These are phyloP conservation scores for Phoma sp. DNA, from an alignment of 2,329 filamentous ascomycete genomes.

Conservation along the genomic window DNA sequence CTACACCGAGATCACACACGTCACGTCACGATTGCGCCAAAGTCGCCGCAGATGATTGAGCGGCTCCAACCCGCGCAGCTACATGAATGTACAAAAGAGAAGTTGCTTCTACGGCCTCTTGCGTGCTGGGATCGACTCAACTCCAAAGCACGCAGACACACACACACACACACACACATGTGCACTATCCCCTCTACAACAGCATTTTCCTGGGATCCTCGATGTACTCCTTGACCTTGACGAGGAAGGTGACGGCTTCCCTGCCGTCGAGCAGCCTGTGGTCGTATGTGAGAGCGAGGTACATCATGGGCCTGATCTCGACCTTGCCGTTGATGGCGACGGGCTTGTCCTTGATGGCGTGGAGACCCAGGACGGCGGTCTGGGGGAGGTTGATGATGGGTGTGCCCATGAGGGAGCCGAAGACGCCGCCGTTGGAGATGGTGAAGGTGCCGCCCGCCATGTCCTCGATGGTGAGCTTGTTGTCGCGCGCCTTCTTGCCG, in stretches of 20 bases:
- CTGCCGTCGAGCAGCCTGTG: slow-evolving; percentile 93
- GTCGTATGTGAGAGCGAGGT: slow-evolving; percentile 95
- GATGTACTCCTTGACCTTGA: slow-evolving; percentile 97
- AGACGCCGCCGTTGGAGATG: slow-evolving; percentile 95
- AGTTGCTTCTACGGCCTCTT: neutral
- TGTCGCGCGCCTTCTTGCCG: slow-evolving; percentile 95
- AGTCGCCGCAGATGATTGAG: no score
- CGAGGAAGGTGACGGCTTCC: slow-evolving; percentile 93
- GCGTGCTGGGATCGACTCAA: no score
- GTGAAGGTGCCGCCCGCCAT: slow-evolving; percentile 99
- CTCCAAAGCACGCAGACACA: neutral
- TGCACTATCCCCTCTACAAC: slow-evolving; percentile 47
- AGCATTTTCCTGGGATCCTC: slow-evolving; percentile 95
- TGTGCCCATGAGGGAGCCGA: slow-evolving; percentile 95
- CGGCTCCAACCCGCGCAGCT: neutral
- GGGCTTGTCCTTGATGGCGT: slow-evolving; percentile 94
- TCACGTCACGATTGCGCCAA: neutral
- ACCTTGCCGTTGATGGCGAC: slow-evolving; percentile 92
- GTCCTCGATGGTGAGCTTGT: slow-evolving; percentile 97
- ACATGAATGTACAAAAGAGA: slow-evolving; percentile 16
- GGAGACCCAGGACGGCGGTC: slow-evolving; percentile 86
- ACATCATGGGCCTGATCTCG: slow-evolving; percentile 98
- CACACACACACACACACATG: neutral
- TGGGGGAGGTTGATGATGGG: slow-evolving; percentile 98
- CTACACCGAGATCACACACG: slow-evolving; percentile 11